phyloP scores from a whole-genome alignment of 495 filamentous ascomycete genomes.

The Xylaria scruposa region DNA sequence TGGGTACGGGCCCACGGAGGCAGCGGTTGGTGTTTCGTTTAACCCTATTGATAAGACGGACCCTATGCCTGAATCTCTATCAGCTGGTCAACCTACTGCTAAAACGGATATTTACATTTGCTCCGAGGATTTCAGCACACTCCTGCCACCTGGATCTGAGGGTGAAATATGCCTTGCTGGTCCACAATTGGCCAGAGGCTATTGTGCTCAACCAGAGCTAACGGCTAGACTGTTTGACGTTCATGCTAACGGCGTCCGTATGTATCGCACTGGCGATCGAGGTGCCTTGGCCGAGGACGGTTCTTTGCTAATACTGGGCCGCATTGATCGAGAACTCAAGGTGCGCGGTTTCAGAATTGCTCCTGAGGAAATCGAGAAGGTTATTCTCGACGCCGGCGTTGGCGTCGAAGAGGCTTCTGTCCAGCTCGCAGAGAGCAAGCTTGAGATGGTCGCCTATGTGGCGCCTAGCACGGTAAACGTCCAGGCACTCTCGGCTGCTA shows the following conservation, averaged over 20 bases:
- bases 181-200: conserved; percentile 1
- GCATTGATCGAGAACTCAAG: conserved; percentile 8
- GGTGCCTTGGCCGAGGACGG: neutral
- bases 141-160: neutral
- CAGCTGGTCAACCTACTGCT: neutral
- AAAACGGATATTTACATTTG: neutral
- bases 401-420: neutral
- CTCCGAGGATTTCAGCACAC: neutral
- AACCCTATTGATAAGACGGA: neutral
- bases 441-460: conserved; percentile 11
- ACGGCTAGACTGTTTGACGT: neutral
- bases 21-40: conserved; percentile 48
- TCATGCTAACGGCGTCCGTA: neutral
- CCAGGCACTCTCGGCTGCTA: neutral
- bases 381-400: neutral
- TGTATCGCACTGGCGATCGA: conserved; percentile 4
- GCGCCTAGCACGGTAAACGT: neutral
- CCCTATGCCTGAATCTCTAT: neutral
- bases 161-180: neutral
- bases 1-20: conserved; percentile 63
- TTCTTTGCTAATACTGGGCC: neutral
- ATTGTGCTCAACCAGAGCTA: neutral
- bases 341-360: conserved; percentile 3
- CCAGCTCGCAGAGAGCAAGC: neutral
- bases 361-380: neutral